Evolutionary conservation across 352 stramenopile species (phyloP).

Genomic region (Phytophthora litchii): DNA sequence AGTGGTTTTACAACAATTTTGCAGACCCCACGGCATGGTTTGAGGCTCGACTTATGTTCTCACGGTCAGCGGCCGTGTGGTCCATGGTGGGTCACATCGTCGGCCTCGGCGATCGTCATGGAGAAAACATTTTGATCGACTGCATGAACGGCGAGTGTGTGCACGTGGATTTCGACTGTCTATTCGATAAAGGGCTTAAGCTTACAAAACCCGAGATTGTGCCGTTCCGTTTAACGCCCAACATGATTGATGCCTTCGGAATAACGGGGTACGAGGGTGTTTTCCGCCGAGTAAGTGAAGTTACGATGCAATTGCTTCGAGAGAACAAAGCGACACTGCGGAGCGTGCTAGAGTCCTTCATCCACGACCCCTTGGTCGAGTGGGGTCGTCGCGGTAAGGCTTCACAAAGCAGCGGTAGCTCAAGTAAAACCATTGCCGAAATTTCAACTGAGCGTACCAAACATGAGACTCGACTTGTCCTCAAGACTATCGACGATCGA

Average conservation of each 20-base stretch:
- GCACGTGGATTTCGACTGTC: slow-evolving; percentile 99
- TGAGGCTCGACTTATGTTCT: slow-evolving; percentile 91
- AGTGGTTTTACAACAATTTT: slow-evolving; percentile 99
- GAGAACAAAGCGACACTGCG: slow-evolving; percentile 97
- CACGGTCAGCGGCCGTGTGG: slow-evolving; percentile 94
- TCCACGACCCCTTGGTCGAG: slow-evolving; percentile 97
- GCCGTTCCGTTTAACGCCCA: slow-evolving; percentile 99
- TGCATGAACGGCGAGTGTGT: slow-evolving; percentile 97
- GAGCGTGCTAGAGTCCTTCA: slow-evolving; percentile 99
- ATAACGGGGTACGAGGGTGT: slow-evolving; percentile 96
- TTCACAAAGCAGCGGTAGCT: slow-evolving; percentile 43
- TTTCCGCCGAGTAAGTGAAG: slow-evolving; percentile 93
- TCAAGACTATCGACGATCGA: slow-evolving; percentile 92
- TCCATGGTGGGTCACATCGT: slow-evolving; percentile 97
- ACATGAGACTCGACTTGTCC: slow-evolving; percentile 83
- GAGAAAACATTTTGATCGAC: slow-evolving; percentile 99
- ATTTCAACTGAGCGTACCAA: slow-evolving; percentile 82
- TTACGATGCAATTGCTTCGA: slow-evolving; percentile 92
- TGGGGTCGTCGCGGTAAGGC: slow-evolving; percentile 86
- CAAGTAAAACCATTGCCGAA: slow-evolving; percentile 41
- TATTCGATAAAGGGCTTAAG: slow-evolving; percentile 99
- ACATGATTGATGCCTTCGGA: slow-evolving; percentile 99
- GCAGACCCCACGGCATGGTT: slow-evolving; percentile 97
- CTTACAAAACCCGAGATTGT: slow-evolving; percentile 98
- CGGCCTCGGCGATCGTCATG: slow-evolving; percentile 94